Evolutionary conservation across 1,284 basidiomycete genomes (phyloP), one percentile per base, ranked within the genome.

Genomic region (Pulveroboletus sp.): DNA sequence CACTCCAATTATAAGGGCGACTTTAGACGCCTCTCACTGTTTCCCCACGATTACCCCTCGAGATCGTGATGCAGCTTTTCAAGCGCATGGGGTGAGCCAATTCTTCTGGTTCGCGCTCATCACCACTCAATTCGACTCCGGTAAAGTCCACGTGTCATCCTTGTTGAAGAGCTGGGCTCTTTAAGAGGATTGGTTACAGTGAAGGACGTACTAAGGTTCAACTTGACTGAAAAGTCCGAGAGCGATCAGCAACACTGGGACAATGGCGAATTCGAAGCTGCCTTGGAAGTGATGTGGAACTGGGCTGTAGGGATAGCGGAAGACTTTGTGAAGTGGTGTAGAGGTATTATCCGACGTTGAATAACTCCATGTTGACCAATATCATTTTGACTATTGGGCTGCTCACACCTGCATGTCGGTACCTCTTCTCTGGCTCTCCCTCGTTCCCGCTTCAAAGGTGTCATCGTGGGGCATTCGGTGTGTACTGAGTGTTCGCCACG

Each of bases 1-100:
- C 49, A 43, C 33, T 22, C 42, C 39, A 54, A 51, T 64, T 56
- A 67, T 43, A 40, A 20, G 28, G 26, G 40, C 28, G 38, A 36
- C 59, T 43, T 66, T 1, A 97, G 91, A 96, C 93, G 0, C 94
- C 96, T 2, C 81, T 99, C 58, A 93, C 90, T 1, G 96, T 98
- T 3, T 91, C 93, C n/a, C 91, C 94, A 2, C 91, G 91, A 63
- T 84, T 98, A 59, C 94, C 95, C 2, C 78, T 99, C 40, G 96
- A 99, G 74, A 96, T 98, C 54, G 94, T 96, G 14, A 94, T 98
- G 88, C 92, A 97, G 70, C 76, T 98, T 28, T 98, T 98, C 79
- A 92, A 95, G 67, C 84, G 93, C 48, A 91, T 98, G 88, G 96
- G 96, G 95, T 95, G 68, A 62, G 91, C 81, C 22, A 0, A 36